Conservation (phyloP, 2,329 filamentous ascomycete species). For the Onygena corvina region DNA sequence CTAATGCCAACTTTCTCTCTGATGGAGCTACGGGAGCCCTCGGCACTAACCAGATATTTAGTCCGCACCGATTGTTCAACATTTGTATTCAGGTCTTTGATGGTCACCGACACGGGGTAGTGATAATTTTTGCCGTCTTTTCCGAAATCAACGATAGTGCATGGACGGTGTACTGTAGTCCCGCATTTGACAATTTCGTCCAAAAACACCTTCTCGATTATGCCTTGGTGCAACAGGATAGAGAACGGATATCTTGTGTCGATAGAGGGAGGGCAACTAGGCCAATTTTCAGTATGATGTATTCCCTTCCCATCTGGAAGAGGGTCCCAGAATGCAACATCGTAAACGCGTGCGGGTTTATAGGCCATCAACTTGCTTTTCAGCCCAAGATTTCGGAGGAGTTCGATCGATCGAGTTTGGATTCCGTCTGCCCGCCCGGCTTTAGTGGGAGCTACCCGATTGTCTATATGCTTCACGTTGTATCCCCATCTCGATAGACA, state of each 20-base stretch:
- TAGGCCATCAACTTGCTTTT: conserved; percentile 32
- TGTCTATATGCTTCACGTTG: conserved; percentile 69
- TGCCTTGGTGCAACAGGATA: conserved; percentile 57
- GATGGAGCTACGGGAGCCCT: conserved; percentile 57
- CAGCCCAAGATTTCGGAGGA: conserved; percentile 33
- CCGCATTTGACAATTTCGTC: conserved; percentile 50
- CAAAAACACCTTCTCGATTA: conserved; percentile 61
- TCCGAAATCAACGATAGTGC: conserved; percentile 50
- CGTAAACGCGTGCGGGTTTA: conserved; percentile 68
- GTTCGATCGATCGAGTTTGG: conserved; percentile 34
- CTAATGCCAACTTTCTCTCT: conserved; percentile 42
- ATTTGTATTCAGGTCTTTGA: conserved; percentile 36
- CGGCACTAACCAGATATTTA: conserved; percentile 60
- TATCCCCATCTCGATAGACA: conserved; percentile 88
- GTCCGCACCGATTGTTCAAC: conserved; percentile 41
- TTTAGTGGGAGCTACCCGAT: conserved; percentile 30
- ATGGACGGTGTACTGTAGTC: conserved; percentile 45
- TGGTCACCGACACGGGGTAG: conserved; percentile 50
- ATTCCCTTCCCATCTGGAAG: conserved; percentile 42
- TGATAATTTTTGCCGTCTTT: conserved; percentile 55
- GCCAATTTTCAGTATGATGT: conserved; percentile 56
- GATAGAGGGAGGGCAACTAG: conserved; percentile 74
- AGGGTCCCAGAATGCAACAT: conserved; percentile 56
- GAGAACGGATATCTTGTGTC: conserved; percentile 57
- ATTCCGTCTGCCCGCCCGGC: conserved; percentile 36